Evolutionary conservation across 2,329 filamentous ascomycete genomes (phyloP), one percentile per base, ranked within the genome.

Genomic region (Alternaria tenuissima): DNA sequence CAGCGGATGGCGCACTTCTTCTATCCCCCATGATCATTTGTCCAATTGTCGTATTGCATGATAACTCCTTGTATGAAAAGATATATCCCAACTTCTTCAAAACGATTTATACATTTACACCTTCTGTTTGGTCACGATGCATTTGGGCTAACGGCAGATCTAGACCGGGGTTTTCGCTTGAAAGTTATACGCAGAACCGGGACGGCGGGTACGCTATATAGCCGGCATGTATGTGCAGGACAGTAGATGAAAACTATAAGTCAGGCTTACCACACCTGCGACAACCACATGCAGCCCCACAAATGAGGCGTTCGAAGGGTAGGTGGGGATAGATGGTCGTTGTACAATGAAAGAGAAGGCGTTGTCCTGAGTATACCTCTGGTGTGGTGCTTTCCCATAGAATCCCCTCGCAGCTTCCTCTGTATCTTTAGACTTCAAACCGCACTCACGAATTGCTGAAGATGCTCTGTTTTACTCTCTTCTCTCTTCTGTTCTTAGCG

Each of bases 1-100:
- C 69, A 75, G 74, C 71, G 68, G 69, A 68, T 60, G 63, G 59
- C 67, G 63, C 59, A 39, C 63, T 67, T 63, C 36, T 66, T 65
- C 43, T 51, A 60, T 63, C 55, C 55, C 53, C 54, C 59, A 58
- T 61, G 59, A 52, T 51, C 42, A 55, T 55, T 55, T 55, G 43
- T 60, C 52, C 52, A 46, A 58, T 44, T 59, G 49, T 59, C 20
- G 30, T 59, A 62, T 49, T 60, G 38, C 49, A 57, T 57, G 43
- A 28, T 51, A 56, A 51, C 49, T 62, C 60, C 66, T 46, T 64
- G 62, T 64, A 68, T 61, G 64, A 63, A 66, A 58, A 59, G 38
- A 65, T 44, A 51, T 58, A 41, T 66, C 30, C 44, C 63, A 61
- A n/a, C 38, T 61, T 57, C 38, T 55, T 44, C 28, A 34, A 44